Conservation (phyloP, 164 flowering plant genomes). For the Stephania cephalantha region DNA sequence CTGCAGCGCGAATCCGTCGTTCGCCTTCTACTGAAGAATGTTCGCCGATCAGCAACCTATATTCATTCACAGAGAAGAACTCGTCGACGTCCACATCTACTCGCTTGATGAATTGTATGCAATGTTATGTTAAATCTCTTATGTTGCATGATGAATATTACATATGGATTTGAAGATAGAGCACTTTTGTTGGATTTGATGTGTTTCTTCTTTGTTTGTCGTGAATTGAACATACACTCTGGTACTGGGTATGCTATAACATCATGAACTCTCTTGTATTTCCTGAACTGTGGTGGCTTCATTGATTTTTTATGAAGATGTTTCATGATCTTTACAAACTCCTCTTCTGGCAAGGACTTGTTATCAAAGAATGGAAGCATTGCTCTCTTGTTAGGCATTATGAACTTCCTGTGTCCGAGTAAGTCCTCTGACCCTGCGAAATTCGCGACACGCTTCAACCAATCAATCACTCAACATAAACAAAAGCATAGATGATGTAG, state of each 20-base stretch:
- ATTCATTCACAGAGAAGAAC: neutral
- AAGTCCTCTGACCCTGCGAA: slow-evolving; percentile 56
- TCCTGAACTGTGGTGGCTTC: neutral
- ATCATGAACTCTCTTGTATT: neutral
- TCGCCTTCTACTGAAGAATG: slow-evolving; percentile 89
- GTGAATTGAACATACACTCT: neutral
- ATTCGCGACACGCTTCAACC: too few relatives aligned
- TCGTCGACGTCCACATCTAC: neutral
- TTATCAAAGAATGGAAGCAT: too few relatives aligned
- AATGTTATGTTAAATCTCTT: too few relatives aligned
- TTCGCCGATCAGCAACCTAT: slow-evolving; percentile 9
- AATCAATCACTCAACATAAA: too few relatives aligned
- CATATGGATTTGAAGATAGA: too few relatives aligned
- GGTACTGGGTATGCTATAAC: neutral
- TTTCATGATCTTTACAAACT: too few relatives aligned
- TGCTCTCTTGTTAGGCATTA: slow-evolving; percentile 18
- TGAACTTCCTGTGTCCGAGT: slow-evolving; percentile 54
- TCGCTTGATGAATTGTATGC: too few relatives aligned
- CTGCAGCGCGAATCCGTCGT: slow-evolving; percentile 74
- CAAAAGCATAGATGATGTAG: too few relatives aligned
- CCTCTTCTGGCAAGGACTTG: too few relatives aligned
- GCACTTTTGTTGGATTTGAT: too few relatives aligned
- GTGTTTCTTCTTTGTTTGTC: too few relatives aligned
- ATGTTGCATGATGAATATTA: too few relatives aligned
- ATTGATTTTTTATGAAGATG: neutral